Evolutionary conservation across 2,329 filamentous ascomycete species (phyloP).

Genomic region (Drechslerella dactyloides): DNA sequence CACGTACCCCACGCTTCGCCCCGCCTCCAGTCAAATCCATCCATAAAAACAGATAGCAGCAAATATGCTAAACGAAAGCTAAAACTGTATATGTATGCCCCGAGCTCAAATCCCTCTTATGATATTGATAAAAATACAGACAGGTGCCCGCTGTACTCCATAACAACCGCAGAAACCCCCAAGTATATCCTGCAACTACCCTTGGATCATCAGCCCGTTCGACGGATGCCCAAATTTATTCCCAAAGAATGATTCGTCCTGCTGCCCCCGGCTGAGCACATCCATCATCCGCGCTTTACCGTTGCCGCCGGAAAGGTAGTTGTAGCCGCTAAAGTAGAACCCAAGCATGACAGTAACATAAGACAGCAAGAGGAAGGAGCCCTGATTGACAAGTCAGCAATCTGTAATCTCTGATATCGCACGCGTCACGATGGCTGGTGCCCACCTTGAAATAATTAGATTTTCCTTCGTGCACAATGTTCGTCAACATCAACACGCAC

Average conservation of each 20-base stretch:
- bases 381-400: slow-evolving; percentile 58
- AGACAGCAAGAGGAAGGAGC: slow-evolving; percentile 88
- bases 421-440: not conserved
- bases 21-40: no score
- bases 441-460: slow-evolving; percentile 94
- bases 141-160: not conserved
- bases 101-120: no score
- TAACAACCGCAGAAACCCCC: slow-evolving; percentile 12
- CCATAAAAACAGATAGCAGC: no score
- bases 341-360: slow-evolving; percentile 91
- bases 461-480: slow-evolving; percentile 98
- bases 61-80: no score
- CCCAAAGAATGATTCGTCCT: slow-evolving; percentile 28
- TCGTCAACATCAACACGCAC: slow-evolving; percentile 93
- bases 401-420: not conserved
- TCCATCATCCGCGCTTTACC: slow-evolving; percentile 49
- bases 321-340: slow-evolving; percentile 82
- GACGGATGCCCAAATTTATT: slow-evolving; percentile 46
- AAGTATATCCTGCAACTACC: slow-evolving; percentile 17
- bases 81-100: no score
- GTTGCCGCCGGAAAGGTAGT: slow-evolving; percentile 57
- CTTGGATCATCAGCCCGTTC: slow-evolving; percentile 34
- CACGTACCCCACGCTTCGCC: no score
- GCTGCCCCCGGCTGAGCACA: slow-evolving; percentile 26
- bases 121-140: no score